phyloP scores from a whole-genome alignment of 768 basidiomycete genomes.

The Amanita brunnescens region DNA sequence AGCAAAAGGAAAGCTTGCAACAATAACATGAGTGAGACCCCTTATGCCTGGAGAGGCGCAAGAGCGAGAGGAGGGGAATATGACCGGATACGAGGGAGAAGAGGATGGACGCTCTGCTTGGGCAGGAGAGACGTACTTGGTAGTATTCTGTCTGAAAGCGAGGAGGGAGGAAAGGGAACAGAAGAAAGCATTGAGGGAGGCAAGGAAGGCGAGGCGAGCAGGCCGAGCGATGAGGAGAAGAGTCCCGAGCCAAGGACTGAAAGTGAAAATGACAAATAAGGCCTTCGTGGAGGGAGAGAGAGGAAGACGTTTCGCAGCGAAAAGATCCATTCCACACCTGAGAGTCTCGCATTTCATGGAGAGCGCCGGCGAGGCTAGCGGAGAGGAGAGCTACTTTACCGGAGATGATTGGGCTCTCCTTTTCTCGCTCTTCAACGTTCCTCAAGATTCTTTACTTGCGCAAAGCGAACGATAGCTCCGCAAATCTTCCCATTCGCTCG shows the following conservation, averaged over 20 bases:
- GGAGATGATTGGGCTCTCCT: conserved; percentile 6
- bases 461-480: neutral
- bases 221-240: neutral
- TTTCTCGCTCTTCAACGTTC: neutral
- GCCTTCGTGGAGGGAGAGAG: neutral
- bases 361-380: neutral
- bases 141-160: neutral
- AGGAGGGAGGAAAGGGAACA: neutral
- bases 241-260: neutral
- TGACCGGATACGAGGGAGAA: neutral
- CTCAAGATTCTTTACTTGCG: neutral
- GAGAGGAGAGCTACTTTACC: neutral
- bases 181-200: neutral
- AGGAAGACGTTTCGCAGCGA: neutral
- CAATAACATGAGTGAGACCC: too few species aligned
- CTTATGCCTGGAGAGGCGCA: conserved; percentile 3
- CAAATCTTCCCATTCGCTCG: neutral
- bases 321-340: conserved; percentile 3
- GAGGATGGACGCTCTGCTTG: conserved; percentile 8
- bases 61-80: neutral
- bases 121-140: neutral
- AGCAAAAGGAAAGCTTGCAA: too few species aligned
- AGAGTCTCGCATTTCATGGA: conserved; percentile 3
- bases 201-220: neutral
- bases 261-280: neutral